Evolutionary conservation across 176 grass and related monocot genomes (phyloP).

Genomic region (Triticum turgidum): DNA sequence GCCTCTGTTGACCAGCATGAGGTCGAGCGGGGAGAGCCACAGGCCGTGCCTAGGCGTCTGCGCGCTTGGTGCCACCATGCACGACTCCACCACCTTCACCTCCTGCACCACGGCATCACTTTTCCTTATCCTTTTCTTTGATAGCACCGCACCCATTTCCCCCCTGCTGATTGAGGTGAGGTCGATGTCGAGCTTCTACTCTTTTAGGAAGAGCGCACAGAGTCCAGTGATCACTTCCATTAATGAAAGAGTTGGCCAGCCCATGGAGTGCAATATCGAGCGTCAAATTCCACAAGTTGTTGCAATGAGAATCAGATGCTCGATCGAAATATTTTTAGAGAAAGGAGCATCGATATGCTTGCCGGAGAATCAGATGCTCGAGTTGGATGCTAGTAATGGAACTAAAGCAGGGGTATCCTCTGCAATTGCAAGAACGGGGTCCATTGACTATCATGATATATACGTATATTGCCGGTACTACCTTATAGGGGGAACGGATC

Average conservation of each 20-base stretch:
- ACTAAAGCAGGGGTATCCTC: too few species aligned
- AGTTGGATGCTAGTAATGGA: not conserved
- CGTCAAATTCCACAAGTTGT: not conserved
- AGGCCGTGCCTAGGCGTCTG: conserved; percentile 37
- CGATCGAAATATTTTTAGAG: not conserved
- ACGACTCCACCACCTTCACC: conserved; percentile 35
- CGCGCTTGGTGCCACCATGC: conserved; percentile 21
- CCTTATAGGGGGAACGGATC: too few species aligned
- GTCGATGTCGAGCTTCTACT: not conserved
- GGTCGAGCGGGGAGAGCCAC: conserved; percentile 50
- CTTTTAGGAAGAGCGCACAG: not conserved
- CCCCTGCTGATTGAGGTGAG: not conserved
- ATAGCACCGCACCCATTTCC: not conserved
- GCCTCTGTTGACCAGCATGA: not conserved
- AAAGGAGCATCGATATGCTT: too few species aligned
- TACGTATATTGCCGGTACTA: too few species aligned
- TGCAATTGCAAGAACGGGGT: too few species aligned
- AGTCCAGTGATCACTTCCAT: not conserved
- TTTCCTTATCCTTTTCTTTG: not conserved
- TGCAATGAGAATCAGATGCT: not conserved
- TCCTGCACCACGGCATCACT: not conserved
- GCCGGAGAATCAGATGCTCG: not conserved
- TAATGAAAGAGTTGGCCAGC: too few species aligned
- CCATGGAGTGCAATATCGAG: not conserved
- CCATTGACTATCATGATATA: too few species aligned